Evolutionary conservation across 495 filamentous ascomycete genomes (phyloP), one percentile per base, ranked within the genome.

Genomic region (Penicillium turbatum): DNA sequence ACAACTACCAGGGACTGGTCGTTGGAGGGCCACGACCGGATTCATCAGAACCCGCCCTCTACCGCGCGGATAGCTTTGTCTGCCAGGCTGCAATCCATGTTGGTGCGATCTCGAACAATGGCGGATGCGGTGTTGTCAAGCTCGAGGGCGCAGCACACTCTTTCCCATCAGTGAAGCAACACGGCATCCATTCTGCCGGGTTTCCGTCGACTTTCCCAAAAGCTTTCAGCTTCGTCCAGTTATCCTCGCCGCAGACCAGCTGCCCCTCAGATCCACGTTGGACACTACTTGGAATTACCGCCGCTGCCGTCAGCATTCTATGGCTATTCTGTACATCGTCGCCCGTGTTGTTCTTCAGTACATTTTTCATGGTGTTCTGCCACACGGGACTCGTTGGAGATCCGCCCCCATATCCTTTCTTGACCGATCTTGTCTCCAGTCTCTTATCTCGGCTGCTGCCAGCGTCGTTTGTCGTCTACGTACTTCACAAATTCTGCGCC

Each of bases 1-100:
- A 89, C 48, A 76, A 82, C 36, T 95, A 92, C 62, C 71, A 74
- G 48, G 79, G 83, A 0, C 73, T 92, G 40, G 84, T 96, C 0
- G 79, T 95, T 31, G 90, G 90, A 24, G 89, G 88, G 0, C 84
- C 87, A 5, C 65, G 78, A 6, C 62, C 78, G 0, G 63, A 57
- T 13, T 69, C 68, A 13, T 59, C 65, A 7, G 65, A 68, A 3
- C 48, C 54, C 2, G 72, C 79, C 0, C 63, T 86, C 15, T 95
- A 95, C 64, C 82, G 90, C 2, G 86, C 85, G 1, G 90, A 95
- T 62, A 92, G 89, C 16, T 89, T 89, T 59, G 82, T 93, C 50
- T 95, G 90, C 64, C 82, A 84, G 40, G 74, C 89, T 10, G 89
- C 89, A 6, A 86, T 95, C 34, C 90, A 95, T 63, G 79, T 86